Evolutionary conservation across 2,329 filamentous ascomycete genomes (phyloP), one percentile per base, ranked within the genome.

Genomic region (Xylaria arbuscula): DNA sequence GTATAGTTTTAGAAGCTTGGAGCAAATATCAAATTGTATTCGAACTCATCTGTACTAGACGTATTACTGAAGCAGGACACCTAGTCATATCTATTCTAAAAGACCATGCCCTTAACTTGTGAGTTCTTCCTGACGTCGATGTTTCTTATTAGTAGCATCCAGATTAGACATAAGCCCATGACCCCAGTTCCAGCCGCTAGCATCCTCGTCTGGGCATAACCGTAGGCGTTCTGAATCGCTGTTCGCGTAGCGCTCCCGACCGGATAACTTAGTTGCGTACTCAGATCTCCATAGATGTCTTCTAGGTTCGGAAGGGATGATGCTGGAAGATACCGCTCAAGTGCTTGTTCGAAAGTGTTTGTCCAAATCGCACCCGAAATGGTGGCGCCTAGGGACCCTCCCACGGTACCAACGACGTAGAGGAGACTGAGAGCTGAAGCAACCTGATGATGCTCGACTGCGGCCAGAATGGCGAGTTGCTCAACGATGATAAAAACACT

Each of bases 281-380:
- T 9, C 28, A 65, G 15, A 17, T 65, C 62, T 22, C 34, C 47
- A 17, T 65, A 65, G n/a, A 60, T 65, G 38, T 65, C 62, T 1
- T 9, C 62, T 3, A 65, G 28, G 10, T 54, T 32, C 11, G 34
- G 36, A 38, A 65, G 55, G n/a, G 55, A 28, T 8, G 55, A 53
- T 5, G 22, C 47, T 13, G 86, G 86, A 0, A 88, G 80, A 70
- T 85, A 83, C 51, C 76, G 67, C 55, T 77, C 76, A 11, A 89
- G 80, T 8, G 83, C 83, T 34, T 76, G 76, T 2, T 84, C 84
- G 69, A 90, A 84, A 1, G 83, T 83, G 72, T 84, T 83, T 0
- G 83, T 85, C 87, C 88, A 90, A 70, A 91, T 85, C 1, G 87
- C 86, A 3, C 83, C 85, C 2, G 87, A 85, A 60, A 90, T 83